Evolutionary conservation across 257 asterid species (phyloP).

Genomic region (Misopates orontium): DNA sequence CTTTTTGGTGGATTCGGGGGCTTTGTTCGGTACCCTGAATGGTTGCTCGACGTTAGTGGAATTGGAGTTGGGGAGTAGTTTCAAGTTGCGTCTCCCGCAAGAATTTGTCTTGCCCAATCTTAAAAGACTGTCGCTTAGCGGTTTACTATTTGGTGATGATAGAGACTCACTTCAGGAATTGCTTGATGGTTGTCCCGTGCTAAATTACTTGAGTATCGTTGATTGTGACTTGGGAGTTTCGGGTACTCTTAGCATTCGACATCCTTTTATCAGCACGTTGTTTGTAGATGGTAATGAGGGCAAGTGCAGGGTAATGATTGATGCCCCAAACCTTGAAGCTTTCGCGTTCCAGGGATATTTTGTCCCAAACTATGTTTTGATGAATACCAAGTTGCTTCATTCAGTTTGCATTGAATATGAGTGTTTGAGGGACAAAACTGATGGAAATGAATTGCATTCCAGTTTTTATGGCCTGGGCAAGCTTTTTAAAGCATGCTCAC

Average conservation of each 20-base stretch:
- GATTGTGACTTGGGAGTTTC: not conserved
- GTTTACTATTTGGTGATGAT: not conserved
- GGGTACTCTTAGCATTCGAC: not conserved
- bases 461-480: not conserved
- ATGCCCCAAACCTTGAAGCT: conserved; percentile 9
- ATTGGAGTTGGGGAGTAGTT: not conserved
- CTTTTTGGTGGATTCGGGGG: not conserved
- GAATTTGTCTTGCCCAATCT: conserved; percentile 9
- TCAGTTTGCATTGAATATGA: not conserved
- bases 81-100: not conserved
- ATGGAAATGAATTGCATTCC: not conserved
- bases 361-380: not conserved
- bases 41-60: conserved; percentile 8
- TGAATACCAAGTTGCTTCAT: not conserved
- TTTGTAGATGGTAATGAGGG: not conserved
- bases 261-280: not conserved
- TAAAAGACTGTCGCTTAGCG: not conserved
- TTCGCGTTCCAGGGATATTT: not conserved
- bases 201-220: not conserved
- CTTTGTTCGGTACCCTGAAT: not conserved
- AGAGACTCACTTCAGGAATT: not conserved
- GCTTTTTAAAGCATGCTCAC: conserved; percentile 12
- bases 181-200: conserved; percentile 2
- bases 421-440: not conserved
- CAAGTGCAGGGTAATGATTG: not conserved